Evolutionary conservation across 768 basidiomycete genomes (phyloP), one percentile per base, ranked within the genome.

Genomic region (Fistulinella prunicolor): DNA sequence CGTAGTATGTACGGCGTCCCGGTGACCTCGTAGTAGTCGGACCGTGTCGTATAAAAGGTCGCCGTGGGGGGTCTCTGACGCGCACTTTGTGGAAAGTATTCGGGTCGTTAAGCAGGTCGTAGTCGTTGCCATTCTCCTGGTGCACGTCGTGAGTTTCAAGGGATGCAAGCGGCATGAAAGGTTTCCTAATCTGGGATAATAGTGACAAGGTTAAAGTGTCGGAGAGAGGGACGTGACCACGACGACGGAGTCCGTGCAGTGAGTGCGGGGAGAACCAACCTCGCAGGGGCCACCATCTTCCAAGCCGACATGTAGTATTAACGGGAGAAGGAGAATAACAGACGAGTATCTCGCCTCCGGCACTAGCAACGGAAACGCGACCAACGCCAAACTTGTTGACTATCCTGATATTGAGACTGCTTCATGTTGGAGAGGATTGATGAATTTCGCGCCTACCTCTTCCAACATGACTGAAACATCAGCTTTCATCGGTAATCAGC

Each of bases 11-110:
- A 88, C 74, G 43, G 87, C 84, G 10, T 70, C 70, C 73, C 69
- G 36, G 94, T 67, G 47, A 82, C 79, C 66, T 94, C 88, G 64
- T 83, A 83, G 72, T 83, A 94, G 20, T 72, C 71, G 1, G 87
- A 73, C 28, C 85, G 82, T 16, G 84, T 85, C 16, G 93, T 91
- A 72, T 89, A 96, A 71, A 93, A 94, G 40, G 80, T 81, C 19
- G 90, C 80, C 8, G 89, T 86, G 17, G 75, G 67, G 0, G 90
- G 90, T 47, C 57, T 60, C 13, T 56, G 60, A 12, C 44, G 57
- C 6, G 23, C 12, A 29, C 24, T 52, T n/a, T 49, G 52, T 23
- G 52, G 9, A 2, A 46, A 32, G 30, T 22, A 32, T 16, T 38
- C 39, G 35, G 46, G 38, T 60, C 44, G 10, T 47, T 12, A 44